A percentile compares a stretch with the other conserved stretches of the same genome.
Evolutionary conservation across 352 stramenopile species (phyloP).

Genomic region (Pythium folliculosum): DNA sequence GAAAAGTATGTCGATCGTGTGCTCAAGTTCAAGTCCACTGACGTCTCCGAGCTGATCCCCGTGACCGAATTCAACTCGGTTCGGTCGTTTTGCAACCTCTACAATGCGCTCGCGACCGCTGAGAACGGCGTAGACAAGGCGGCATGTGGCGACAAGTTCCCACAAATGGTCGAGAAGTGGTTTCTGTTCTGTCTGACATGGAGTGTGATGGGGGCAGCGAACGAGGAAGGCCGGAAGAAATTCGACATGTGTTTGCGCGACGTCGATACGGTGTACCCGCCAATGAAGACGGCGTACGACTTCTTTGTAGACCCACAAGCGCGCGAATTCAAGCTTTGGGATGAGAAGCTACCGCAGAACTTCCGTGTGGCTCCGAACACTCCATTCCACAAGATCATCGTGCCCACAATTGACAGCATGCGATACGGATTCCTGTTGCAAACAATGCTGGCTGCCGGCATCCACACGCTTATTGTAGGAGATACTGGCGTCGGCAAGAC

Average conservation of each 20-base stretch:
- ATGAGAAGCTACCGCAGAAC: constrained; percentile 78
- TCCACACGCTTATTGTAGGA: constrained; percentile 87
- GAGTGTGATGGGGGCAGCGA: constrained; percentile 84
- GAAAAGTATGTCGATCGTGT: constrained; percentile 85
- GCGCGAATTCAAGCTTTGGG: constrained; percentile 85
- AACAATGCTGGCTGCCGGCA: constrained; percentile 70
- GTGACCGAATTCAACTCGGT: constrained; percentile 83
- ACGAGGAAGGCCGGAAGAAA: constrained; percentile 83
- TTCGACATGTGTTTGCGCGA: constrained; percentile 90
- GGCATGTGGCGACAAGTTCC: constrained; percentile 68
- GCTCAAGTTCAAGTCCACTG: constrained; percentile 59
- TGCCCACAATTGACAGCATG: constrained; percentile 85
- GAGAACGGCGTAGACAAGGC: constrained; percentile 76
- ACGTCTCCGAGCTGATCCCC: constrained; percentile 76
- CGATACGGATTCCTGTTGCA: constrained; percentile 83
- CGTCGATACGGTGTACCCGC: constrained; percentile 92
- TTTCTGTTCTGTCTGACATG: constrained; percentile 88
- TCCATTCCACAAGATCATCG: constrained; percentile 86
- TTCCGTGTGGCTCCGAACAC: constrained; percentile 73
- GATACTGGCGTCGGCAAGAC: constrained; percentile 92
- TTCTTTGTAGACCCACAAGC: constrained; percentile 87
- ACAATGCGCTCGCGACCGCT: constrained; percentile 68
- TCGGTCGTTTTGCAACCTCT: constrained; percentile 86
- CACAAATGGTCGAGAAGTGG: constrained; percentile 72
- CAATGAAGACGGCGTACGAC: constrained; percentile 92